These are phyloP conservation scores for Malus hybrid DNA, from an alignment of 331 rosid species.

Conservation along the genomic window DNA sequence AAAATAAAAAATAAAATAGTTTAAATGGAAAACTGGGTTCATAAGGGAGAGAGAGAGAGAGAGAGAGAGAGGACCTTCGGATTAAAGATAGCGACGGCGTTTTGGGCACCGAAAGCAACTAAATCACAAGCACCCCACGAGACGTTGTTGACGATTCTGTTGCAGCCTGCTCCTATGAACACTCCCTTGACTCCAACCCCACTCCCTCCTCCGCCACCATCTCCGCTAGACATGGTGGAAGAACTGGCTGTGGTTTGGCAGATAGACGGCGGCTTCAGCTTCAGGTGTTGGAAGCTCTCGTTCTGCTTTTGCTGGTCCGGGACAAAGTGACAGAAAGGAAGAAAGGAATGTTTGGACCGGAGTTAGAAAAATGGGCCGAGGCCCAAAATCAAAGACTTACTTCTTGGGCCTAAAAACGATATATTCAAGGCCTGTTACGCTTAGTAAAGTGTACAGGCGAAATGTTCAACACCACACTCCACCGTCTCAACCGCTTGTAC, in stretches of 20 bases:
- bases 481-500: neutral
- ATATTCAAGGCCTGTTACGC: neutral
- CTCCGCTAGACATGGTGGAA: neutral
- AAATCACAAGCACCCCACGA: slow-evolving; percentile 92
- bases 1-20: neutral
- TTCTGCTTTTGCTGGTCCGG: neutral
- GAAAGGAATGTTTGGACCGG: neutral
- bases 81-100: slow-evolving; percentile 80
- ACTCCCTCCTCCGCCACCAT: neutral
- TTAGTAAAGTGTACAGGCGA: neutral
- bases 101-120: slow-evolving; percentile 84
- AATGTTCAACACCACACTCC: neutral
- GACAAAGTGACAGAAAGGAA: neutral
- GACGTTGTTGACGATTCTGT: slow-evolving; percentile 82
- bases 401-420: neutral
- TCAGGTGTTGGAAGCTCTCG: neutral
- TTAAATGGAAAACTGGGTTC: neutral
- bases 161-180: slow-evolving; percentile 90
- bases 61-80: slow-evolving; percentile 51
- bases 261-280: slow-evolving; percentile 5
- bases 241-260: neutral
- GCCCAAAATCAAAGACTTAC: neutral
- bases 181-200: slow-evolving; percentile 46
- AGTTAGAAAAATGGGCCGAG: neutral
- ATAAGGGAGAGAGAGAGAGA: neutral